Percentiles rank a stretch among this genome's conserved stretches.
Evolutionary conservation across 108 stramenopile genomes (phyloP).

Genomic region (Skeletonema marinoi): DNA sequence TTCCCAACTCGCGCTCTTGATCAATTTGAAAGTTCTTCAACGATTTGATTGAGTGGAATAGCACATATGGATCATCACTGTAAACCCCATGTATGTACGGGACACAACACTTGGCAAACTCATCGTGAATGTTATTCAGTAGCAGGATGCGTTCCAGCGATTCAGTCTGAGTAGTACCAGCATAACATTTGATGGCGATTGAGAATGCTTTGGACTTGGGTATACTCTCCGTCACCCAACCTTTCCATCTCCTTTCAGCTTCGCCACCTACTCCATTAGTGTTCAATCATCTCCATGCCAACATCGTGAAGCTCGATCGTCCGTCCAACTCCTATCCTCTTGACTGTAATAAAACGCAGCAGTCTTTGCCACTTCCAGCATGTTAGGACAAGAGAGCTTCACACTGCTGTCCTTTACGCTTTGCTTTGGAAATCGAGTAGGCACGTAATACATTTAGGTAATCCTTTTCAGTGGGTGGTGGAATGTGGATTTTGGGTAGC

Average conservation of each 20-base stretch:
- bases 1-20: constrained; percentile 28
- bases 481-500: constrained; percentile 13
- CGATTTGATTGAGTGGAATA: constrained; percentile 47
- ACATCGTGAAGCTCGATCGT: constrained; percentile 2
- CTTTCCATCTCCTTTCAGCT: constrained; percentile 9
- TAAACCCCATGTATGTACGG: constrained; percentile 19
- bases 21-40: constrained; percentile 33
- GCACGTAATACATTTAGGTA: constrained; percentile 45
- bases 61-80: constrained; percentile 48
- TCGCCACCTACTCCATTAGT: background rate
- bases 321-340: constrained; percentile 4
- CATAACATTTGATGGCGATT: constrained; percentile 49
- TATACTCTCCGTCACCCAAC: constrained; percentile 29
- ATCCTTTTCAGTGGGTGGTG: constrained; percentile 42
- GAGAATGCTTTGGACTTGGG: constrained; percentile 54
- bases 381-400: constrained; percentile 34
- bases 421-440: constrained; percentile 44
- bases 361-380: constrained; percentile 41
- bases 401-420: constrained; percentile 46
- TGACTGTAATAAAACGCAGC: constrained; percentile 8
- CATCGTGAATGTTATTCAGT: constrained; percentile 35
- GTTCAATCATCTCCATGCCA: constrained; percentile 14
- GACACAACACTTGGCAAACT: constrained; percentile 13
- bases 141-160: constrained; percentile 34
- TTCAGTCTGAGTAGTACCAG: constrained; percentile 48